Evolutionary conservation across 1,139 yeast genomes (phyloP).

Genomic region (Saccharomycopsis phalli): DNA sequence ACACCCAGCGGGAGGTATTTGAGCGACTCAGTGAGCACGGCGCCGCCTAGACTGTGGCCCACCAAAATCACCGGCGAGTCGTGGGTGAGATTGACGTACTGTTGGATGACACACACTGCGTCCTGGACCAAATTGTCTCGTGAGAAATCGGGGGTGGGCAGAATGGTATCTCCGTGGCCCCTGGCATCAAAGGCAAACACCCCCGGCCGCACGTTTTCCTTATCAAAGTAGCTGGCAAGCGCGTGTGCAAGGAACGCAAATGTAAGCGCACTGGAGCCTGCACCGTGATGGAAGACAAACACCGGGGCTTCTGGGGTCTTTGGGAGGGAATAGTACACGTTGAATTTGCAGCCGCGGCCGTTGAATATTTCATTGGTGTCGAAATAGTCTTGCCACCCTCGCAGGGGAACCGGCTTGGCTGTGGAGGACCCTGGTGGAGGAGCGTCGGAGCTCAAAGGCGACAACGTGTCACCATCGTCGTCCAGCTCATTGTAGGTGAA

Average conservation of each 20-base stretch:
- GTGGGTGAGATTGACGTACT: slow-evolving; percentile 29
- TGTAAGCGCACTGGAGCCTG: slow-evolving; percentile 81
- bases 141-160: slow-evolving; percentile 34
- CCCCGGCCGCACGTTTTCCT: slow-evolving; percentile 36
- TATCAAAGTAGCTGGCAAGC: slow-evolving; percentile 26
- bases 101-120: slow-evolving; percentile 38
- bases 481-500: slow-evolving; percentile 30
- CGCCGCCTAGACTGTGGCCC: slow-evolving; percentile 93
- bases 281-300: slow-evolving; percentile 83
- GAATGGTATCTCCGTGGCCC: slow-evolving; percentile 63
- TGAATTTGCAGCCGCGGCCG: slow-evolving; percentile 32
- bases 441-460: slow-evolving; percentile 11
- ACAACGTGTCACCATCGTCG: slow-evolving; percentile 22
- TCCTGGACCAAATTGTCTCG: slow-evolving; percentile 50
- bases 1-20: slow-evolving; percentile 25
- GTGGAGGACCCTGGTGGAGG: slow-evolving; percentile 1
- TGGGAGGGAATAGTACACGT: slow-evolving; percentile 57
- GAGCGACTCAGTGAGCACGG: slow-evolving; percentile 54
- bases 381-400: slow-evolving; percentile 37
- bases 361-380: slow-evolving; percentile 27
- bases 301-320: slow-evolving; percentile 37
- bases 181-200: slow-evolving; percentile 67
- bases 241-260: slow-evolving; percentile 49
- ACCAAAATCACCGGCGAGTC: slow-evolving; percentile 41
- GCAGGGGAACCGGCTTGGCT: not conserved